These are phyloP conservation scores for Eremothecium coryli DNA, from an alignment of 1,139 yeast genomes.

Conservation along the genomic window DNA sequence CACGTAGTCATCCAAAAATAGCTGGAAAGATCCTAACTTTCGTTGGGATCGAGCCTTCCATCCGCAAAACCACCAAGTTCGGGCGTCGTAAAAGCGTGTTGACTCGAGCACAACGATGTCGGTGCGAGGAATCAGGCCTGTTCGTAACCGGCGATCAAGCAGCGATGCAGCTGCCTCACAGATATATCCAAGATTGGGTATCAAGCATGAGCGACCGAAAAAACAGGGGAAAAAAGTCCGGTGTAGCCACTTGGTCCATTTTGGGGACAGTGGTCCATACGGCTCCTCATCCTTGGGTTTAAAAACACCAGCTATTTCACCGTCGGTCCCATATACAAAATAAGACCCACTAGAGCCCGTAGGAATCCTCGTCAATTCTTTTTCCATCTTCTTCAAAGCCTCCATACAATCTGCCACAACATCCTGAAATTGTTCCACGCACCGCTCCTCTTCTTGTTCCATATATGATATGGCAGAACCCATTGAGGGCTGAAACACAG, in stretches of 20 bases:
- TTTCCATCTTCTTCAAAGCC: conserved; percentile 35
- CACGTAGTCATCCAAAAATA: conserved; percentile 48
- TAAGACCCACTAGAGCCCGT: conserved; percentile 70
- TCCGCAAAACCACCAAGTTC: conserved; percentile 15
- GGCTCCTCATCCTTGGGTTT: conserved; percentile 81
- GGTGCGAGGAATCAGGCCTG: conserved; percentile 58
- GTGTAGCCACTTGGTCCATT: conserved; percentile 76
- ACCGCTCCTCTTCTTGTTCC: conserved; percentile 1
- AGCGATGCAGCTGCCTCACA: conserved; percentile 67
- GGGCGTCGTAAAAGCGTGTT: conserved; percentile 34
- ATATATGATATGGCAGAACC: conserved; percentile 1
- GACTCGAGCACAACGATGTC: conserved; percentile 49
- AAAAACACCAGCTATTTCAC: conserved; percentile 44
- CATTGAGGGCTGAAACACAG: conserved; percentile 41
- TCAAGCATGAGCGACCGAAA: conserved; percentile 64
- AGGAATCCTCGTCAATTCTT: conserved; percentile 45
- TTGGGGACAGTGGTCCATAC: conserved; percentile 68
- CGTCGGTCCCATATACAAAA: conserved; percentile 38
- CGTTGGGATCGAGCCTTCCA: conserved; percentile 19
- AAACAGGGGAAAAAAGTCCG: conserved; percentile 68
- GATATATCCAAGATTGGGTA: conserved; percentile 64
- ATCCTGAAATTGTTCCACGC: conserved; percentile 29
- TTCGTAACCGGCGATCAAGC: conserved; percentile 49
- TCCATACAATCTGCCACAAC: conserved; percentile 35
- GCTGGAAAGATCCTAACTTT: conserved; percentile 62